These are phyloP conservation scores for Gymnopilus dilepis DNA, from an alignment of 768 basidiomycete genomes.

Conservation along the genomic window DNA sequence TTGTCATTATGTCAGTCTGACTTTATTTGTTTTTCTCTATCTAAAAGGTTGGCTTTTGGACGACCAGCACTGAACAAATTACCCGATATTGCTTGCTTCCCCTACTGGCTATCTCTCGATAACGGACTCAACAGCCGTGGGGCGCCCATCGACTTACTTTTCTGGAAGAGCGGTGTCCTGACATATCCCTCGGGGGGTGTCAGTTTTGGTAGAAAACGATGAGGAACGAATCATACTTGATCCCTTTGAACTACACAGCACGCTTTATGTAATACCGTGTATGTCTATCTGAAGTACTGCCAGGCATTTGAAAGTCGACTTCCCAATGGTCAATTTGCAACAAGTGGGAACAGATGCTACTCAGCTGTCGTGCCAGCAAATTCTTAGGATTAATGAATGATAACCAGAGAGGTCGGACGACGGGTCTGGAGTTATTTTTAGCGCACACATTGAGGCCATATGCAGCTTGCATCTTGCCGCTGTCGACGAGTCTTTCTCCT, in stretches of 20 bases:
- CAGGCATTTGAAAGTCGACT: no score
- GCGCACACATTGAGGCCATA: no score
- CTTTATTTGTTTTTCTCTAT: background rate
- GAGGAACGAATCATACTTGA: background rate
- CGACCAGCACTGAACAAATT: constrained; percentile 32
- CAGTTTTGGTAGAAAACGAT: constrained; percentile 26
- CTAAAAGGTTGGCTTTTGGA: constrained; percentile 38
- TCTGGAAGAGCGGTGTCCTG: constrained; percentile 38
- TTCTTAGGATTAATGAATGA: no score
- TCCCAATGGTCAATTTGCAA: no score
- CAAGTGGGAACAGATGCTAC: no score
- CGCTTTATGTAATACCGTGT: no score
- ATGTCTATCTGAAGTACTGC: no score
- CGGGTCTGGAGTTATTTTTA: no score
- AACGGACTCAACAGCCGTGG: constrained; percentile 30
- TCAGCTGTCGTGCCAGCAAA: no score
- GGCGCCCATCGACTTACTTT: constrained; percentile 41
- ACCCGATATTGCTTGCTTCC: constrained; percentile 36
- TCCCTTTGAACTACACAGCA: background rate
- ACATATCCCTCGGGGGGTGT: constrained; percentile 42
- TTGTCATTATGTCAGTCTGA: background rate
- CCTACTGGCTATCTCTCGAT: constrained; percentile 42
- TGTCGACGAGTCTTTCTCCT: no score
- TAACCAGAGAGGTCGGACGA: no score
- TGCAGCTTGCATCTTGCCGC: no score